These are phyloP conservation scores for Raffaelea ambrosiae DNA, from an alignment of 2,329 filamentous ascomycete genomes.

Conservation along the genomic window DNA sequence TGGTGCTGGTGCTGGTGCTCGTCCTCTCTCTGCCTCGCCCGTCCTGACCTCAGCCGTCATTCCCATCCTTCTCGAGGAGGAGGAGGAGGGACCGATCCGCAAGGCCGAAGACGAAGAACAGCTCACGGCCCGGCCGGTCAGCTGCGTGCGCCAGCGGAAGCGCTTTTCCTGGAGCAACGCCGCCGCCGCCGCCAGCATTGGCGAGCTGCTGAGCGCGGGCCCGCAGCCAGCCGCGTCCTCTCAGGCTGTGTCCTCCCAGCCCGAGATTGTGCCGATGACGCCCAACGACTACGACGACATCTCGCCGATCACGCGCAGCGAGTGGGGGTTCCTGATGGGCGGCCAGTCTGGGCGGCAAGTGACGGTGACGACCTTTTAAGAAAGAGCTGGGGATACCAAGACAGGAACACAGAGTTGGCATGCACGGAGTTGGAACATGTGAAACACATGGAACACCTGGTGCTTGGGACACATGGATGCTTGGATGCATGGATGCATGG, in stretches of 20 bases:
- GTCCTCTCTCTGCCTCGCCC: no score
- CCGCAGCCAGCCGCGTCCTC: background rate
- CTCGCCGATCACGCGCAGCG: slow-evolving; percentile 51
- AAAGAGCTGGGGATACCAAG: no score
- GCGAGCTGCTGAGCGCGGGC: slow-evolving; percentile 26
- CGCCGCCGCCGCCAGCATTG: slow-evolving; percentile 27
- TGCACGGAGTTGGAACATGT: no score
- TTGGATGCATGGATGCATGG: no score
- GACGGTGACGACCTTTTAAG: slow-evolving; percentile 42
- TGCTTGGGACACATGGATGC: no score
- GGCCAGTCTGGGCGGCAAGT: slow-evolving; percentile 37
- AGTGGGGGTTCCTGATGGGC: slow-evolving; percentile 54
- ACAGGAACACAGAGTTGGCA: no score
- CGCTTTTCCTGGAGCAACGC: slow-evolving; percentile 17
- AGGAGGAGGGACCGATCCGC: no score
- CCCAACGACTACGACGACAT: slow-evolving; percentile 55
- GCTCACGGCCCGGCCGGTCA: slow-evolving; percentile 27
- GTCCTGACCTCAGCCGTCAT: no score
- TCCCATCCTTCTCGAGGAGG: no score
- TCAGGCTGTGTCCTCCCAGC: background rate
- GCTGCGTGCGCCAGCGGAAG: slow-evolving; percentile 15
- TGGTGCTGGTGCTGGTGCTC: no score
- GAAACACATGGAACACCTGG: no score
- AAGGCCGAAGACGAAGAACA: slow-evolving; percentile 22
- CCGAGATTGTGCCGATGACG: slow-evolving; percentile 32